Evolutionary conservation across 345 rosid genomes (phyloP).

Genomic region (Combretum micranthum): DNA sequence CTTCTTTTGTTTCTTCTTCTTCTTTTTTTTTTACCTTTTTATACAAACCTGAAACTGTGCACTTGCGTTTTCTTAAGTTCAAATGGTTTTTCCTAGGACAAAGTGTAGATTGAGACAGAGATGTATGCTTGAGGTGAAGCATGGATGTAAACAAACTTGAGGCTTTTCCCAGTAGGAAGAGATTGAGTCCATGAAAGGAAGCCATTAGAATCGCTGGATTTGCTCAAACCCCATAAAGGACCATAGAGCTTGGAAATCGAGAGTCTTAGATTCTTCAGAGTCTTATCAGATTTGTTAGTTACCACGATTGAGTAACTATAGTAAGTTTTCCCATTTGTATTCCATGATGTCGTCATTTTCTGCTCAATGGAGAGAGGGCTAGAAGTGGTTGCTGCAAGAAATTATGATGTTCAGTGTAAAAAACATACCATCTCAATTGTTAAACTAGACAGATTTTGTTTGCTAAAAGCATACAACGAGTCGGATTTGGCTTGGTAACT

Average conservation of each 20-base stretch:
- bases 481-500: constrained; percentile 40
- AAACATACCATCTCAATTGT: neutral
- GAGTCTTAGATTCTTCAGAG: constrained; percentile 55
- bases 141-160: constrained; percentile 90
- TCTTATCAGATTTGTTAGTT: constrained; percentile 66
- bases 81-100: constrained; percentile 37
- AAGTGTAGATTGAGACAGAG: constrained; percentile 62
- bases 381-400: constrained; percentile 40
- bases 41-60: constrained; percentile 22
- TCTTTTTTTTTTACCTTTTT: constrained; percentile 28
- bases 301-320: constrained; percentile 73
- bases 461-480: constrained; percentile 41
- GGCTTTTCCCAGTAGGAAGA: constrained; percentile 63
- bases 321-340: constrained; percentile 59
- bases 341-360: constrained; percentile 77
- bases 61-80: constrained; percentile 11
- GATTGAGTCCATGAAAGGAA: constrained; percentile 74
- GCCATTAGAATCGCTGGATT: constrained; percentile 43
- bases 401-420: neutral
- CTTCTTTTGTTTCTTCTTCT: neutral
- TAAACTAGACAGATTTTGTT: neutral
- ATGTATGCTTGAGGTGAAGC: constrained; percentile 58
- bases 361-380: constrained; percentile 58
- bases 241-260: constrained; percentile 79
- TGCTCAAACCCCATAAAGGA: constrained; percentile 84